Evolutionary conservation across 345 rosid genomes (phyloP), one percentile per base, ranked within the genome.

Genomic region (Orychophragmus violaceus): DNA sequence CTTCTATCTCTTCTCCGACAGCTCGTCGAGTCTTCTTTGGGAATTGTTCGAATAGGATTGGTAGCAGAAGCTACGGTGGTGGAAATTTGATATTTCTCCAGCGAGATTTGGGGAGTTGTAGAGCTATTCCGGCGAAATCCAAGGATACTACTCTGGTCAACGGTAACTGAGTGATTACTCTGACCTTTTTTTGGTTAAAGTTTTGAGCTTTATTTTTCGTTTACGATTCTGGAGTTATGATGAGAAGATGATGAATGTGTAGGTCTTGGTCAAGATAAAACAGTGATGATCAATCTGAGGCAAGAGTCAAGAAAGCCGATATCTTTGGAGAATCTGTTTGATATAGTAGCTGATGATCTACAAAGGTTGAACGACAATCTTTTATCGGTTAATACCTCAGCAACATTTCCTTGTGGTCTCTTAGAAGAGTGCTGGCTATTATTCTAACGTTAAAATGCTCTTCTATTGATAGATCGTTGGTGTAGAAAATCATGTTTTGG

Each of bases 401-500:
- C n/a, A n/a, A n/a, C n/a, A n/a, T n/a, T n/a, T n/a, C n/a, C n/a
- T n/a, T n/a, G n/a, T n/a, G n/a, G n/a, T n/a, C n/a, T n/a, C n/a
- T n/a, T n/a, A n/a, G n/a, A n/a, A n/a, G n/a, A n/a, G n/a, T n/a
- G n/a, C n/a, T n/a, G n/a, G n/a, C n/a, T n/a, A n/a, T n/a, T n/a
- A n/a, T n/a, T n/a, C n/a, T n/a, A n/a, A n/a, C n/a, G n/a, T n/a
- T 69, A 9, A n/a, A 72, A 76, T 72, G 64, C 54, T 72, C 62
- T 59, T 66, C 76, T 74, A 14, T 79, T 49, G 68, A 28, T 81
- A 94, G 97, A 87, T 94, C 82, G 97, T 90, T 72, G 97, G 96
- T 59, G 95, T 96, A 73, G 97, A 94, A 68, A 90, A 94, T 59
- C 93, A 97, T 16, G 91, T 94, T 62, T 75, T 94, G 52, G 87